Base-by-base conservation (phyloP, 2,329 filamentous ascomycete species). In the Aspergillus oerlinghausenensis region DNA sequence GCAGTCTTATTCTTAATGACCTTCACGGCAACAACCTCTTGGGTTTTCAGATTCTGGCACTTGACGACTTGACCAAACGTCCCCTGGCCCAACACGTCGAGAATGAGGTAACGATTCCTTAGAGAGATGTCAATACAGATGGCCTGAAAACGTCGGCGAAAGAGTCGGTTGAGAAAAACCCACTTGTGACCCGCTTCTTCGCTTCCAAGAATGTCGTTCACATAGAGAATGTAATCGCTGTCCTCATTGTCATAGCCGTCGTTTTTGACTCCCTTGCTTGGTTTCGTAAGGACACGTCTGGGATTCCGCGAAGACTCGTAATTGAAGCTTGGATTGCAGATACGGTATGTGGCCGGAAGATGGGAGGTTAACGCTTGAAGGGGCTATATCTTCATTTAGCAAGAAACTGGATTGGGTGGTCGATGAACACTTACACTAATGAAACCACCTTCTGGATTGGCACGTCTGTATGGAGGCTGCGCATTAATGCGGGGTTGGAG, bases 31-130 rank as follows among this genome's bases (percentile, higher is more conserved):
- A 99, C 94, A 42, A 99, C 94, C 76, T 99, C 94, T 73, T 97
- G 92, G 0, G 94, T 97, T 78, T 96, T 97, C 67, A 99, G 77
- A 68, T 99, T 99, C 74, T 99, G 94, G 72, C 94, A 99, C 75
- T 99, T 99, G 59, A 99, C 94, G 32, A 99, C 94, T 77, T 99
- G 94, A 7, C 94, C 94, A 72, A 99, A 99, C 0, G 94, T 99
- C 55, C 94, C 94, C 74, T 99, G 94, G 21, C 94, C 94, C 54
- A 99, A 82, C 29, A 99, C 94, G 76, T 99, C 94, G 54, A 99
- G 82, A 67, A 99, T 99, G 60, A 97, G 84, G 72, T 99, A 99
- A 52, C 94, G 88, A 69, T 97, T 97, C 74, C 88, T 92, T 61
- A 2, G 10, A 25, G 54, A 17, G 43, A 29, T 10, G 35, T 59